Base-by-base conservation (phyloP, 495 filamentous ascomycete species). In the Haplographium delicatum region DNA sequence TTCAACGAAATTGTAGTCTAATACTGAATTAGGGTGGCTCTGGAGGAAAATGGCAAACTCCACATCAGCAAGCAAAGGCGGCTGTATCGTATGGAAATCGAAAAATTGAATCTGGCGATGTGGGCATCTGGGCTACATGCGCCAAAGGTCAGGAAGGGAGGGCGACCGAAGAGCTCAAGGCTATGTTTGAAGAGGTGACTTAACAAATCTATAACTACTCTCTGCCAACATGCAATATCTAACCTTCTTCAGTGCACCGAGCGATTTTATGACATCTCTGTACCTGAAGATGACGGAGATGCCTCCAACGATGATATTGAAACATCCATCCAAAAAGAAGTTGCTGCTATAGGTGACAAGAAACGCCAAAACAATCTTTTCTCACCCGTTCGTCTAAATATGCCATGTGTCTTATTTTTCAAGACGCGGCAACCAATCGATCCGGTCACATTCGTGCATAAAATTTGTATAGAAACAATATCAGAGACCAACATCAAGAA, bases 61-160 rank as follows among this genome's bases (percentile, higher is more conserved):
- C 76, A 10, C 68, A 74, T 46, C 75, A 79, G 24, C 65, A 70
- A 59, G 62, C 66, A 33, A 78, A 73, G 57, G 46, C 58, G 23
- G 56, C 57, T 7, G n/a, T n/a, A n/a, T n/a, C 40, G n/a, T 35
- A 31, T 18, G 53, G 64, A 7, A 58, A 57, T 34, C 63, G 63
- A 37, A 44, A 57, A 23, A 79, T 89, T 50, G 81, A 88, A 54
- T 71, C 81, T 20, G 93, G 93, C 13, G 88, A 93, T 64, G 72
- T 75, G 37, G 93, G 93, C 9, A 85, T 97, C 24, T 96, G 91
- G 78, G 80, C 85, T 22, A 95, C 94, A 1, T 96, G 90, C 62
- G 83, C 89, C 26, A 82, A 83, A 65, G 81, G 80, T 44, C 84
- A 78, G 66, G 91, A 98, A 69, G 70, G 68, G 18, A 90, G 84